Percentiles rank a stretch among this genome's conserved stretches.
Evolutionary conservation across 2,329 filamentous ascomycete species (phyloP).

Genomic region (Knoxdaviesia proteae): DNA sequence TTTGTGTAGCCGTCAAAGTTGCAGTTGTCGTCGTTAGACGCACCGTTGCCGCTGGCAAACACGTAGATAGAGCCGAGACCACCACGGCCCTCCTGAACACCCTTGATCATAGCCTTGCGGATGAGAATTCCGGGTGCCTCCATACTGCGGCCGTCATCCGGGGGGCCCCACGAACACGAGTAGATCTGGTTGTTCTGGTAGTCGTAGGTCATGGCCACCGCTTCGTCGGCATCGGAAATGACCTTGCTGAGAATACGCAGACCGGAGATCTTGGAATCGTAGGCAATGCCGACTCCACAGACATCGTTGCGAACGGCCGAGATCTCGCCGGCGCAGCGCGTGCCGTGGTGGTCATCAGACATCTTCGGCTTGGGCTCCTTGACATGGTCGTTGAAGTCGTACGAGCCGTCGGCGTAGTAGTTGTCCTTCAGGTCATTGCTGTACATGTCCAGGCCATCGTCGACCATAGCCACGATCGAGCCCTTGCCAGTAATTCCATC

Average conservation of each 20-base stretch:
- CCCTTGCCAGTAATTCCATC: slow-evolving; percentile 80
- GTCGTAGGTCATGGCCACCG: slow-evolving; percentile 77
- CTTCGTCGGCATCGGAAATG: slow-evolving; percentile 84
- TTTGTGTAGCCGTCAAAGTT: slow-evolving; percentile 99
- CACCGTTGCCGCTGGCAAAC: slow-evolving; percentile 91
- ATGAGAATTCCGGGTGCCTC: slow-evolving; percentile 82
- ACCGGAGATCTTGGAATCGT: slow-evolving; percentile 73
- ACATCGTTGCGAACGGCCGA: slow-evolving; percentile 80
- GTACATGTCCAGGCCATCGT: slow-evolving; percentile 91
- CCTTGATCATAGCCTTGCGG: slow-evolving; percentile 74
- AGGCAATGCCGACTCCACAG: slow-evolving; percentile 90
- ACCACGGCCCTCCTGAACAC: slow-evolving; percentile 66
- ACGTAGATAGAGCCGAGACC: slow-evolving; percentile 85
- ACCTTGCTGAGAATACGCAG: slow-evolving; percentile 81
- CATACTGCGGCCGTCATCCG: slow-evolving; percentile 86
- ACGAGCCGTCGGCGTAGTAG: slow-evolving; percentile 82
- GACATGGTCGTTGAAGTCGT: slow-evolving; percentile 80
- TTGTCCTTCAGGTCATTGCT: slow-evolving; percentile 83
- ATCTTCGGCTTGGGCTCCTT: slow-evolving; percentile 65
- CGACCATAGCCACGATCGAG: slow-evolving; percentile 78
- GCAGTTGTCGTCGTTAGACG: slow-evolving; percentile 74
- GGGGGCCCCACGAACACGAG: slow-evolving; percentile 95
- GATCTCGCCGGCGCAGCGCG: slow-evolving; percentile 84
- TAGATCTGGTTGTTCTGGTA: slow-evolving; percentile 89
- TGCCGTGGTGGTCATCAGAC: slow-evolving; percentile 74